Evolutionary conservation across 176 grass and related monocot species (phyloP).

Genomic region (Triticum dicoccoides): DNA sequence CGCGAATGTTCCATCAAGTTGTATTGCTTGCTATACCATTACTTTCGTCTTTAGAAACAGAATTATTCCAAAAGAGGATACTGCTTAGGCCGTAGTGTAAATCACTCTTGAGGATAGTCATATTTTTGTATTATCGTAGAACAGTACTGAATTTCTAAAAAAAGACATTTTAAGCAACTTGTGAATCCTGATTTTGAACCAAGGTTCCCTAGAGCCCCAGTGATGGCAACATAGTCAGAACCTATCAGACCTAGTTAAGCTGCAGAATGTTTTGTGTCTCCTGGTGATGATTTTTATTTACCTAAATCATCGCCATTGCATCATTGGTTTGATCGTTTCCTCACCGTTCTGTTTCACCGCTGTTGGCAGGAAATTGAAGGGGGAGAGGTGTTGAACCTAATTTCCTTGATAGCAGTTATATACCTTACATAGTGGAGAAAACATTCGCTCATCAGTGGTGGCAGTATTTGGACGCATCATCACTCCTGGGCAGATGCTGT

Average conservation of each 20-base stretch:
- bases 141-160: neutral
- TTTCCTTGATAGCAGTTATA: conserved; percentile 22
- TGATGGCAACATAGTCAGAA: neutral
- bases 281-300: neutral
- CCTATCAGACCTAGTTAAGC: neutral
- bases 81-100: neutral
- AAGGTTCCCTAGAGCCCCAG: neutral
- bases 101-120: neutral
- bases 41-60: neutral
- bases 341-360: neutral
- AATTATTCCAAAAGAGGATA: neutral
- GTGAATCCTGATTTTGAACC: neutral
- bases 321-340: neutral
- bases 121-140: neutral
- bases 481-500: conserved; percentile 50
- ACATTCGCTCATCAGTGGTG: conserved; percentile 50
- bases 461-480: conserved; percentile 68
- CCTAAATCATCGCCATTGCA: neutral
- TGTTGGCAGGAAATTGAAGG: conserved; percentile 30
- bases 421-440: conserved; percentile 42
- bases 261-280: neutral
- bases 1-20: neutral
- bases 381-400: conserved; percentile 19
- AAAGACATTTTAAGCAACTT: neutral
- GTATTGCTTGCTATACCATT: neutral